phyloP scores from a whole-genome alignment of 176 grass and related monocot genomes.

The Themeda triandra region DNA sequence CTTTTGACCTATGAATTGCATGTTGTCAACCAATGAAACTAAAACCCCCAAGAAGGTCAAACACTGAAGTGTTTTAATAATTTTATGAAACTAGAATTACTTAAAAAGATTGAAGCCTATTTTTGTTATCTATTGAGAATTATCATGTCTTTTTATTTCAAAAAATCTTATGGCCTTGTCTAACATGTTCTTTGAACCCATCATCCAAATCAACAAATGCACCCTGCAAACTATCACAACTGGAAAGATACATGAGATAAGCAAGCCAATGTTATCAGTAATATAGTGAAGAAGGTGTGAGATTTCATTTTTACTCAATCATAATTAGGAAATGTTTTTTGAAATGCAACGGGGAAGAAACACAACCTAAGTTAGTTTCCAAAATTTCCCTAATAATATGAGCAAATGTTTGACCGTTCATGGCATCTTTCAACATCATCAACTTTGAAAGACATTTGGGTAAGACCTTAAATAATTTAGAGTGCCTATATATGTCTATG shows the following conservation, averaged over 20 bases:
- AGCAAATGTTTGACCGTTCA: not conserved
- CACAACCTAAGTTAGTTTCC: not conserved
- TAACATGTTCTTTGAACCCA: not conserved
- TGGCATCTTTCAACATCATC: not conserved
- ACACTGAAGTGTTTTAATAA: not conserved
- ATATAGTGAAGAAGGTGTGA: not conserved
- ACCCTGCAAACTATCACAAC: constrained; percentile 12
- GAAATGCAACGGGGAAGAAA: not conserved
- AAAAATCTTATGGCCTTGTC: not conserved
- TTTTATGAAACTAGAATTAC: not conserved
- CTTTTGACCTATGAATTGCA: not conserved
- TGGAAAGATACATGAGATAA: not conserved
- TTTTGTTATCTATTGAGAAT: not conserved
- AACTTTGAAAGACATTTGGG: not conserved
- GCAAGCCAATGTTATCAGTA: not conserved
- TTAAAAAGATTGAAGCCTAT: too few relatives aligned
- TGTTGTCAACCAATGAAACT: not conserved
- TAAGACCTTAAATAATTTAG: not conserved
- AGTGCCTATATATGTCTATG: not conserved
- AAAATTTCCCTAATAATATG: not conserved
- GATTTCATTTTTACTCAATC: not conserved
- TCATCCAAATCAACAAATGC: not conserved
- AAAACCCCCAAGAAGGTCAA: not conserved
- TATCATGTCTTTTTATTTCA: not conserved
- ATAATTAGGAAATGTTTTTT: not conserved